Percentiles rank a stretch among this genome's conserved stretches.
phyloP scores from a whole-genome alignment of 352 stramenopile genomes.

The Phytopythium vexans region DNA sequence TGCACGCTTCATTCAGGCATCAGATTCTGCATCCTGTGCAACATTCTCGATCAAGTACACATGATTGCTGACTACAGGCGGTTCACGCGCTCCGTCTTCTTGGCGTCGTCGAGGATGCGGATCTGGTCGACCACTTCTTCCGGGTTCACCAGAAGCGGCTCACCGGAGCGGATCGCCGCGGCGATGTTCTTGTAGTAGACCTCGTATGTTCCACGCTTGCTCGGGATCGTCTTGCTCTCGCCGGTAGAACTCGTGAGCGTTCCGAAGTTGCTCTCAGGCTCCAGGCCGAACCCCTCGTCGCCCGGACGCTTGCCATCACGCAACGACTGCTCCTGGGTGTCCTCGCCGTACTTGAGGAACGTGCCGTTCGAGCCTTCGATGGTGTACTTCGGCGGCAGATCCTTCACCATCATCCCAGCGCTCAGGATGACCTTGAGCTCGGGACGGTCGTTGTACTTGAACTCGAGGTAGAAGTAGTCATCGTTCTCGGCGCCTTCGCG shows the following conservation, averaged over 20 bases:
- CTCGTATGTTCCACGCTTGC: slow-evolving; percentile 47
- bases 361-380: slow-evolving; percentile 52
- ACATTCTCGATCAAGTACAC: neutral
- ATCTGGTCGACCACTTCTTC: slow-evolving; percentile 56
- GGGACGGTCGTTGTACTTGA: slow-evolving; percentile 48
- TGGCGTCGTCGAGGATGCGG: slow-evolving; percentile 68
- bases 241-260: slow-evolving; percentile 29
- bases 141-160: slow-evolving; percentile 50
- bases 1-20: too few species aligned
- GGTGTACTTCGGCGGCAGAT: slow-evolving; percentile 58
- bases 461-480: slow-evolving; percentile 71
- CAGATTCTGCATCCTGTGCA: too few species aligned
- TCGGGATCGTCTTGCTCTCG: slow-evolving; percentile 27
- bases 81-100: slow-evolving; percentile 49
- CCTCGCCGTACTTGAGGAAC: slow-evolving; percentile 63
- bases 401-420: slow-evolving; percentile 63
- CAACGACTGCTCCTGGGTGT: slow-evolving; percentile 60
- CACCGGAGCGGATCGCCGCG: slow-evolving; percentile 44
- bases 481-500: slow-evolving; percentile 61
- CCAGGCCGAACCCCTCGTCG: slow-evolving; percentile 46
- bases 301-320: slow-evolving; percentile 48
- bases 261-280: slow-evolving; percentile 41
- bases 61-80: slow-evolving; percentile 15
- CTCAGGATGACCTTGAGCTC: slow-evolving; percentile 56
- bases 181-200: slow-evolving; percentile 75